A percentile compares a stretch with the other conserved stretches of the same genome.
These are phyloP conservation scores for Albizia julibrissin DNA, from an alignment of 306 rosid species.

Conservation along the genomic window DNA sequence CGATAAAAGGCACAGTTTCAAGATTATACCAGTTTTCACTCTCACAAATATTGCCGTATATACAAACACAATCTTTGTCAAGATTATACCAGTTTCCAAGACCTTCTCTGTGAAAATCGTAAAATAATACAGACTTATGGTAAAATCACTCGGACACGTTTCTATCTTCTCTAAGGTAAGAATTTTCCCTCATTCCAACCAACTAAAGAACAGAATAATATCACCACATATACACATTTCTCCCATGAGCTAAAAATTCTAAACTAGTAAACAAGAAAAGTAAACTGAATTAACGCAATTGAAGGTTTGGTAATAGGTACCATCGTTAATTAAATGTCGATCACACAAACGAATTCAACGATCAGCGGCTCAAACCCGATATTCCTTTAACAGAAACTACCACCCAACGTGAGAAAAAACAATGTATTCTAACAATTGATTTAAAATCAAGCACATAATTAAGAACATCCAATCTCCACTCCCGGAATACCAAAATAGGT, in stretches of 20 bases:
- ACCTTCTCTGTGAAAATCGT: background rate
- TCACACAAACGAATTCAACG: slow-evolving; percentile 39
- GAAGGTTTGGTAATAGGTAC: slow-evolving; percentile 39
- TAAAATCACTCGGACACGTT: slow-evolving; percentile 2
- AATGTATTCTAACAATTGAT: slow-evolving; percentile 24
- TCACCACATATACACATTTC: background rate
- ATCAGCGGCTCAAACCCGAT: slow-evolving; percentile 50
- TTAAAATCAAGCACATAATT: slow-evolving; percentile 36
- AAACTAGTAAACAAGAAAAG: slow-evolving; percentile 1
- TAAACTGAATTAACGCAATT: background rate
- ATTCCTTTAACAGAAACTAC: slow-evolving; percentile 44
- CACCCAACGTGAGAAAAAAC: slow-evolving; percentile 35
- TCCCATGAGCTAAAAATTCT: background rate
- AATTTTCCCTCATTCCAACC: slow-evolving; percentile 14
- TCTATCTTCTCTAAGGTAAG: slow-evolving; percentile 13
- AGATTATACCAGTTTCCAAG: background rate
- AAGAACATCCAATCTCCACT: slow-evolving; percentile 33
- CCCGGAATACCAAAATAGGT: background rate
- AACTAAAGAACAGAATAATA: background rate
- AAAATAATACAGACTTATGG: background rate
- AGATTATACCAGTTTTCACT: background rate
- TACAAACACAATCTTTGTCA: background rate
- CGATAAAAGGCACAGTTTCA: background rate
- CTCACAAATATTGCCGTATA: background rate
- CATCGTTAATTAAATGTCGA: slow-evolving; percentile 46